Evolutionary conservation across 2,329 filamentous ascomycete genomes (phyloP), one percentile per base, ranked within the genome.

Genomic region (Exophiala alcalophila): DNA sequence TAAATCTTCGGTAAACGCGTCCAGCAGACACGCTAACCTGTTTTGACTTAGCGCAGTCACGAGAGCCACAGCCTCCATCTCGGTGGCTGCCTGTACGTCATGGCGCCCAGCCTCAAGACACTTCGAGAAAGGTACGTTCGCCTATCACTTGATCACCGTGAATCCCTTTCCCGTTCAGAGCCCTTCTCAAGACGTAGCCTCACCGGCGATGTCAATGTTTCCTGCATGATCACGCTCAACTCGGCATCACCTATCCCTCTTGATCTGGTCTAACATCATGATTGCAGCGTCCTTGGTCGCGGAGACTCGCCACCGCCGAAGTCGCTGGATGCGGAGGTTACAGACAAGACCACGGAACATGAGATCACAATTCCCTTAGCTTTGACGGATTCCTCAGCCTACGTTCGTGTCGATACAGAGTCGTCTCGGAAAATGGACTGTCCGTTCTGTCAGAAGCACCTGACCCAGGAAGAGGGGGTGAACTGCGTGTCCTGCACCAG

Each of bases 401-500:
- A 40, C 78, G 78, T 9, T 84, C 86, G 25, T 16, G 31, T 51
- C 15, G 40, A 47, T 19, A 45, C 45, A 5, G 10, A 33, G 20
- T 11, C 34, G 20, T 29, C 37, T 28, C 25, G 18, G 30, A 30
- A 49, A n/a, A 52, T 52, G 49, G 41, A 38, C 15, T 49, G 44
- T 20, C 38, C 25, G 14, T 19, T 43, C 18, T 52, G 49, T 33
- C 31, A 44, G 20, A 38, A 31, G 21, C 40, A 41, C 26, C 38
- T 44, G 24, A 37, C 40, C 20, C 32, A 36, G 32, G 30, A 47
- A 8, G 19, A 26, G 21, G 40, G 42, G 9, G 28, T 47, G 56
- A 70, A 85, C 56, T 89, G 84, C 61, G 69, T 76, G 18, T 77
- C 83, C 33, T 85, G 87, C 66, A 82, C 80, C 32, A 77, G 83